These are phyloP conservation scores for Fusarium caatingaense DNA, from an alignment of 2,329 filamentous ascomycete genomes.

Conservation along the genomic window DNA sequence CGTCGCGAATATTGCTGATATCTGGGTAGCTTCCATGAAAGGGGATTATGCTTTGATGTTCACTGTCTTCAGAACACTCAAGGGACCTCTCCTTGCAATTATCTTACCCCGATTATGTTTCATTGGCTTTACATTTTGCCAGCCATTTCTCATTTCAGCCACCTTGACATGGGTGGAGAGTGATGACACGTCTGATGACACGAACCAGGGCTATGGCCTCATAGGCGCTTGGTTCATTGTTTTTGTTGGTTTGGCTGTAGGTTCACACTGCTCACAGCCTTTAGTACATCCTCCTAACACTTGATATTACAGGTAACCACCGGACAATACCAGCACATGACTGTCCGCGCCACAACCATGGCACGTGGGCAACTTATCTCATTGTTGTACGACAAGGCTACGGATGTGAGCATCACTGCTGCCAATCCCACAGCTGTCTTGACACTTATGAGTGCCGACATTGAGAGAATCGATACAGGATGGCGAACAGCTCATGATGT, in stretches of 20 bases:
- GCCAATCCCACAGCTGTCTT: conserved; percentile 53
- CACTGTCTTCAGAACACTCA: conserved; percentile 14
- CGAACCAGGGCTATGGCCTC: conserved; percentile 29
- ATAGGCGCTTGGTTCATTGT: conserved; percentile 40
- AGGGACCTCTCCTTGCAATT: conserved; percentile 15
- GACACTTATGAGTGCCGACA: conserved; percentile 59
- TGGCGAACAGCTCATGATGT: conserved; percentile 55
- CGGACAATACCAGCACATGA: conserved; percentile 34
- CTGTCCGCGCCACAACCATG: conserved; percentile 47
- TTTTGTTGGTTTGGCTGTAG: conserved; percentile 27
- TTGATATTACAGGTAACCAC: conserved; percentile 4
- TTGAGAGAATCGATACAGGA: conserved; percentile 54
- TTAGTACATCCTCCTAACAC: neutral
- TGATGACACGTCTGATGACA: conserved; percentile 10
- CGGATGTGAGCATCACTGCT: conserved; percentile 43
- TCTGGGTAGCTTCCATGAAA: conserved; percentile 1
- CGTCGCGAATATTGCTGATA: conserved; percentile 3
- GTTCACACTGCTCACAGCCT: rapidly evolving
- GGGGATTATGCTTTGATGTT: conserved; percentile 12
- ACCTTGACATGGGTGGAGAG: conserved; percentile 22
- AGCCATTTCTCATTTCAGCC: conserved; percentile 38
- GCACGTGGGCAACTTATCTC: conserved; percentile 47
- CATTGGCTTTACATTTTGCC: conserved; percentile 36
- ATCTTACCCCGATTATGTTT: conserved; percentile 31
- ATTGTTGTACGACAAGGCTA: conserved; percentile 46